A percentile compares a stretch with the other conserved stretches of the same genome.
Conservation (phyloP, 176 grass and related monocot species). For the Metroxylon sagu region DNA sequence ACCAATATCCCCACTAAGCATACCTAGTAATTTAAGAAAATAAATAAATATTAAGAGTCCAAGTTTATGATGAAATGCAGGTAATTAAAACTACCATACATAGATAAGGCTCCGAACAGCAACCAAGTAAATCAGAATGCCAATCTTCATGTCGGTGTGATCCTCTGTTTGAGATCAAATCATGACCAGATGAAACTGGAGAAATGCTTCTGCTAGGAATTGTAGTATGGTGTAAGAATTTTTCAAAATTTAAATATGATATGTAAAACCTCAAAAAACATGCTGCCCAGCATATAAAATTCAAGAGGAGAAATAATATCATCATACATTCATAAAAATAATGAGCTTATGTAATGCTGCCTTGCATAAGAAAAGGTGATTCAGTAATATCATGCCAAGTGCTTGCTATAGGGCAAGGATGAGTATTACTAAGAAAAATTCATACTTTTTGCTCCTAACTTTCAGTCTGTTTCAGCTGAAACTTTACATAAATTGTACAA, state of each 20-base stretch:
- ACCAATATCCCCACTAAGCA: background rate
- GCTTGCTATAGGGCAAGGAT: no score
- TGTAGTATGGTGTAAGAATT: constrained; percentile 8
- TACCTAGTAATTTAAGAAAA: background rate
- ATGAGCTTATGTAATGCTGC: no score
- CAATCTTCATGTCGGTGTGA: constrained; percentile 48
- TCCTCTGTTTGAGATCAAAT: constrained; percentile 39
- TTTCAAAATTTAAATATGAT: background rate
- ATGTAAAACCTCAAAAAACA: no score
- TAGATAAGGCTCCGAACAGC: constrained; percentile 90
- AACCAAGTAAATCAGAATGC: constrained; percentile 97
- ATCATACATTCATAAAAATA: no score
- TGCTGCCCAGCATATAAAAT: no score
- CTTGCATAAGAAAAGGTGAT: no score
- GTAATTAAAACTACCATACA: constrained; percentile 46
- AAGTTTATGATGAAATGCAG: background rate
- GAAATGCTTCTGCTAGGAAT: constrained; percentile 46
- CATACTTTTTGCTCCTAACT: no score
- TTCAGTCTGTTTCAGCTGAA: no score
- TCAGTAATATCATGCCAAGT: no score
- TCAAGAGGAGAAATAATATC: no score
- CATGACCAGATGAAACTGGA: constrained; percentile 37
- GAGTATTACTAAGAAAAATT: no score
- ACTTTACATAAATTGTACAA: no score
- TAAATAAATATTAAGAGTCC: background rate